Base-by-base conservation (phyloP, 1,284 basidiomycete genomes). In the Athelia psychrophila region DNA sequence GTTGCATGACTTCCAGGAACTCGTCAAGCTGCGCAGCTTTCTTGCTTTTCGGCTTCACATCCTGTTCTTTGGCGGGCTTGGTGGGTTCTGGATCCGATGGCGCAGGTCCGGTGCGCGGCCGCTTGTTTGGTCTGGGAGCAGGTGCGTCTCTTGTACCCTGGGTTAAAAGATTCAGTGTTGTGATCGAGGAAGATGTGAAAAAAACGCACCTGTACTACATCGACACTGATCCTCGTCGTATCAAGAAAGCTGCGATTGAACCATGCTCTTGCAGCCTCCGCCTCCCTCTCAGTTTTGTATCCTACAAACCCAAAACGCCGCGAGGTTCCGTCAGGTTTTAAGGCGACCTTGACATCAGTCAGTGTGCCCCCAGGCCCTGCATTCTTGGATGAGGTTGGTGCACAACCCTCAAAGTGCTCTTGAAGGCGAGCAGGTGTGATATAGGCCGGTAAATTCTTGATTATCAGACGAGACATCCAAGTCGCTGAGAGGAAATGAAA, bases 271-370 rank as follows among this genome's bases (percentile, higher is more conserved):
- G 91, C 93, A 15, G 79, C 78, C 12, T 72, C 56, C 0, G 96
- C 96, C 58, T 98, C 91, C 12, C 79, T 75, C 33, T 88, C 79
- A 0, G 84, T 83, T 68, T 91, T 93, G 76, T 86, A 98, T 0
- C 96, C 96, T 6, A 98, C 80, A 65, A 98, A 99, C 0, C 90
- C 96, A 64, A 99, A 96, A 32, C 92, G 78, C 3, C 96, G 79
- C 2, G 89, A 88, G 1, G 84, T 88, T 1, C 93, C 93, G 64
- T 93, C 78, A 0, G 74, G 73, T 63, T 91, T 91, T 25, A 79
- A 75, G 8, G 95, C 85, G 51, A 98, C 80, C 68, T 92, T 92
- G 50, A 88, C 79, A 71, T 98, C 96, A 3, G 96, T 99, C 53
- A 98, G 80, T 47, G 76, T 84, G 20, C 80, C 85, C 1, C 72